Evolutionary conservation across 805 yeast species (phyloP).

Genomic region (Clavispora carvajalis): DNA sequence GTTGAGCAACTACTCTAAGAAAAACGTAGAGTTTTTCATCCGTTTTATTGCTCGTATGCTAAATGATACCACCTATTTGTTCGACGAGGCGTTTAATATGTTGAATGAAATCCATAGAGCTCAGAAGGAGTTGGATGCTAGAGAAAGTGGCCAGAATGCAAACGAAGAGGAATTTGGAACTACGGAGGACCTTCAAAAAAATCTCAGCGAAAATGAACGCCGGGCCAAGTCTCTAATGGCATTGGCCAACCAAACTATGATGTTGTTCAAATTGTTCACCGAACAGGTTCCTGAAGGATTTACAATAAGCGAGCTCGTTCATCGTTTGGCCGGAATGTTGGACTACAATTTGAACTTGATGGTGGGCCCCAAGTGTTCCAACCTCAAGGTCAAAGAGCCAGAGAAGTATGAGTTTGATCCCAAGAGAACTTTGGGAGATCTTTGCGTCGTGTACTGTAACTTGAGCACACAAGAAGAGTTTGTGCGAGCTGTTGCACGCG

Average conservation of each 20-base stretch:
- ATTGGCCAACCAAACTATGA: conserved; percentile 76
- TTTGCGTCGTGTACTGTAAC: conserved; percentile 73
- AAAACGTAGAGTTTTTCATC: conserved; percentile 78
- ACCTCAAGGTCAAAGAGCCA: conserved; percentile 79
- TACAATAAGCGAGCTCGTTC: conserved; percentile 83
- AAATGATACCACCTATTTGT: conserved; percentile 85
- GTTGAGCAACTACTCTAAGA: conserved; percentile 59
- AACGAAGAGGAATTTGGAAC: conserved; percentile 43
- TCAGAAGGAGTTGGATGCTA: conserved; percentile 56
- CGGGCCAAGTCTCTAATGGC: conserved; percentile 80
- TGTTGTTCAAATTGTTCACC: conserved; percentile 74
- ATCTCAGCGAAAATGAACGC: conserved; percentile 59
- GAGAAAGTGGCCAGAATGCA: conserved; percentile 32
- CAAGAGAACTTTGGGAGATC: conserved; percentile 56
- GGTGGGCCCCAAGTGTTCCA: conserved; percentile 93
- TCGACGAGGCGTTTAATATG: conserved; percentile 86
- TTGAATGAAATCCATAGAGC: conserved; percentile 70
- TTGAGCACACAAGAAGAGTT: conserved; percentile 62
- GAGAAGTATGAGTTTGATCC: conserved; percentile 83
- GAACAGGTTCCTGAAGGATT: conserved; percentile 83
- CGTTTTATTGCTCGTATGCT: conserved; percentile 91
- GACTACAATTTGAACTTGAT: conserved; percentile 87
- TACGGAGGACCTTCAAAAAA: conserved; percentile 55
- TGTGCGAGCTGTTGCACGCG: conserved; percentile 77
- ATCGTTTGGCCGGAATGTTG: conserved; percentile 91